Evolutionary conservation across 192 early-diverging fungal species (phyloP), one percentile per base, ranked within the genome.

Genomic region (Obelidium mucronatum): DNA sequence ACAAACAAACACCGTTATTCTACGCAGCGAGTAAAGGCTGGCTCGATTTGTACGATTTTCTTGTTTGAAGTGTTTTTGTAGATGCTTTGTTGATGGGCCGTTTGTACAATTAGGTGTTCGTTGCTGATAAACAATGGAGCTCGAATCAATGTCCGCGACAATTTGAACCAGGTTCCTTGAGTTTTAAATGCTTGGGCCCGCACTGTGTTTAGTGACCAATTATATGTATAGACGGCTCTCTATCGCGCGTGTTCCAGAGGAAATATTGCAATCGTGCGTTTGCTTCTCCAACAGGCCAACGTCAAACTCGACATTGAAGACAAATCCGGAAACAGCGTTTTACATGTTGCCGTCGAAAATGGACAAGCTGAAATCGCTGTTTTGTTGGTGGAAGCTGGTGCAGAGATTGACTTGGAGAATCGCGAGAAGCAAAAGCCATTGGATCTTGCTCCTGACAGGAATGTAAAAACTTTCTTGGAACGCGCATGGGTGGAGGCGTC

Each of bases 21-120:
- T 86, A 83, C 73, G 78, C 80, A 0, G 84, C 81, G n/a, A 79
- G 77, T 44, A 83, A 83, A 69, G 76, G 76, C 48, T 77, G 65
- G 65, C 13, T 48, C 31, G 55, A 77, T 40, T 22, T 77, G 76
- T 77, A 31, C 35, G 76, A n/a, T n/a, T n/a, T n/a, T n/a, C n/a
- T n/a, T n/a, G n/a, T n/a, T n/a, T 69, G 55, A 30, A 17, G 40
- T 74, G 59, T 44, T 24, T 34, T n/a, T 26, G 36, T 63, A 37
- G 6, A 54, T 56, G 69, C 3, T 34, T 0, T n/a, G 62, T 15
- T 60, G 58, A 60, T 60, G 28, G 17, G 8, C 11, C 48, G 48
- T 8, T 15, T 0, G 19, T 48, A 30, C n/a, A 8, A 36, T 24
- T 28, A 76, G 75, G 22, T 76, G 78, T 35, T 5, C 74, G n/a